Percentiles rank a stretch among this genome's conserved stretches.
Evolutionary conservation across 2,329 filamentous ascomycete genomes (phyloP).

Genomic region (Fusarium incarnatum): DNA sequence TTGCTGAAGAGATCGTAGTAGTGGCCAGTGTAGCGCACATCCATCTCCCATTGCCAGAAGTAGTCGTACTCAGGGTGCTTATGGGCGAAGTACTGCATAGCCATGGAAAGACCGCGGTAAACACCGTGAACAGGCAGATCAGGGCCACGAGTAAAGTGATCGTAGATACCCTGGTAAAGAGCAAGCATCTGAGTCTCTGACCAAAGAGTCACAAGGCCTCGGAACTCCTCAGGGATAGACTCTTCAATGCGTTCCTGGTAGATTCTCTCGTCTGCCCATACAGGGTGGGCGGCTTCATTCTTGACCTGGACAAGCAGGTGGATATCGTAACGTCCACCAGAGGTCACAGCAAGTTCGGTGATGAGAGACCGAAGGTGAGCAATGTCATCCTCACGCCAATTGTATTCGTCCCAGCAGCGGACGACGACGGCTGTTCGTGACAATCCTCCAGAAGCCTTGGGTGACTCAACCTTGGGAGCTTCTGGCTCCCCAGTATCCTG

Average conservation of each 20-base stretch:
- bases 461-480: neutral
- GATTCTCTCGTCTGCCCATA: slow-evolving; percentile 79
- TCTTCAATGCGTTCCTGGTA: slow-evolving; percentile 76
- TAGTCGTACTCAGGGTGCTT: slow-evolving; percentile 89
- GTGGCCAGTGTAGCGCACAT: slow-evolving; percentile 89
- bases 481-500: slow-evolving; percentile 6
- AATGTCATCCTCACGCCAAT: slow-evolving; percentile 83
- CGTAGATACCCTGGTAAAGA: slow-evolving; percentile 88
- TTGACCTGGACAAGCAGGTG: slow-evolving; percentile 89
- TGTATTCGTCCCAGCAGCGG: slow-evolving; percentile 83
- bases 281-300: slow-evolving; percentile 76
- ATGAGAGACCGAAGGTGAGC: slow-evolving; percentile 87
- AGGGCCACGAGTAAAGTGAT: slow-evolving; percentile 73
- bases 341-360: slow-evolving; percentile 81
- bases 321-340: slow-evolving; percentile 87
- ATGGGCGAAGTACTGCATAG: slow-evolving; percentile 92
- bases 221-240: slow-evolving; percentile 84
- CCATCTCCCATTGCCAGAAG: slow-evolving; percentile 97
- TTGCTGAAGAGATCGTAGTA: slow-evolving; percentile 81
- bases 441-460: slow-evolving; percentile 26
- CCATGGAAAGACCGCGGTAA: slow-evolving; percentile 93
- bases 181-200: slow-evolving; percentile 92
- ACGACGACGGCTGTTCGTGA: slow-evolving; percentile 79
- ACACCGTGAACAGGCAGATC: slow-evolving; percentile 88
- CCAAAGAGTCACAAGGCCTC: slow-evolving; percentile 90